Conservation (phyloP, 2,329 filamentous ascomycete species). For the Aspergillus ochraceus region DNA sequence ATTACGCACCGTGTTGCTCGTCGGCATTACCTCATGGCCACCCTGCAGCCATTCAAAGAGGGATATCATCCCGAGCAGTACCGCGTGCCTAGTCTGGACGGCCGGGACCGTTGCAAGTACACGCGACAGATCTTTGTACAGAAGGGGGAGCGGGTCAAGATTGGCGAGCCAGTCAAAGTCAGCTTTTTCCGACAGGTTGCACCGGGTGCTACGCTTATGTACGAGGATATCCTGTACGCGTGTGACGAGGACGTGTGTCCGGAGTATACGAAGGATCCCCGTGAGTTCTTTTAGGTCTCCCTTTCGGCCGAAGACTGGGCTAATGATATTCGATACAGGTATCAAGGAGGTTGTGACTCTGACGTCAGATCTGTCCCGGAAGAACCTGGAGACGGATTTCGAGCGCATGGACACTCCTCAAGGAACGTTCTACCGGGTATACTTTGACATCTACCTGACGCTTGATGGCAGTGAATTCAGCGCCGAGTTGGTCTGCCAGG, state of each 20-base stretch:
- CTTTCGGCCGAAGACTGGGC: not conserved
- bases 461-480: constrained; percentile 98
- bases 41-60: constrained; percentile 97
- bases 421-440: constrained; percentile 85
- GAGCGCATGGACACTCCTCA: constrained; percentile 99
- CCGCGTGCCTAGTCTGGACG: constrained; percentile 92
- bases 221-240: constrained; percentile 96
- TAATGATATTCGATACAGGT: constrained; percentile 54
- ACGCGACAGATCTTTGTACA: constrained; percentile 98
- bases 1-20: constrained; percentile 96
- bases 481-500: constrained; percentile 97
- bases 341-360: constrained; percentile 99
- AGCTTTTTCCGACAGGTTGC: constrained; percentile 98
- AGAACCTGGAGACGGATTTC: constrained; percentile 99
- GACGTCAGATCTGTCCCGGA: constrained; percentile 92
- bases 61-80: constrained; percentile 98
- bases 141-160: constrained; percentile 98
- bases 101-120: constrained; percentile 98
- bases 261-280: constrained; percentile 98
- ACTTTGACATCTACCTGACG: constrained; percentile 76
- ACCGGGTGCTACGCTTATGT: constrained; percentile 96
- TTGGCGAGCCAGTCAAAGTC: constrained; percentile 97
- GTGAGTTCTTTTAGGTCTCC: constrained; percentile 60
- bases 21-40: constrained; percentile 98
- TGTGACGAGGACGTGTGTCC: constrained; percentile 98